phyloP scores from a whole-genome alignment of 176 grass and related monocot genomes.

The Cocos nucifera region DNA sequence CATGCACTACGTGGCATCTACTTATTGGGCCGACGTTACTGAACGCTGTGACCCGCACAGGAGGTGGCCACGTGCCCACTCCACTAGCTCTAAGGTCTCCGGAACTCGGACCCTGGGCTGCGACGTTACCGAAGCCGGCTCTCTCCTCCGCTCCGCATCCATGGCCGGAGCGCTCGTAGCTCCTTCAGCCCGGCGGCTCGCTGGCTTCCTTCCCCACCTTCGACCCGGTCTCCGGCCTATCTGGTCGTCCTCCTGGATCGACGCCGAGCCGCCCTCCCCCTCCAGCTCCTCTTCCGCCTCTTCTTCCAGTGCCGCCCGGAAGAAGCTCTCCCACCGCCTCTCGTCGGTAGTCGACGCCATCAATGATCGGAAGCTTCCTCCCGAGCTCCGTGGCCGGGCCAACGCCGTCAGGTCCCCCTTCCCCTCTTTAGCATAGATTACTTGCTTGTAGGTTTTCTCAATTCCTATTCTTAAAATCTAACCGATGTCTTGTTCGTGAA shows the following conservation, averaged over 20 bases:
- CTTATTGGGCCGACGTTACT: too few species aligned
- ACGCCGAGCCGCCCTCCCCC: slow-evolving; percentile 3
- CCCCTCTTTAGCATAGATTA: background rate
- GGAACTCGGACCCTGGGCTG: too few species aligned
- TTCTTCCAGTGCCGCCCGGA: slow-evolving; percentile 25
- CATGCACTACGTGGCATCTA: too few species aligned
- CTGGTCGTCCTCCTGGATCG: slow-evolving; percentile 39
- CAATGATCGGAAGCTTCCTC: slow-evolving; percentile 67
- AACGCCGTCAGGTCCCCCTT: slow-evolving; percentile 51
- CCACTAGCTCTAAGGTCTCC: too few species aligned
- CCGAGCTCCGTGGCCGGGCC: slow-evolving; percentile 45
- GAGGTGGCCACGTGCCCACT: too few species aligned
- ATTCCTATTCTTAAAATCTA: background rate
- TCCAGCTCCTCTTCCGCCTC: background rate
- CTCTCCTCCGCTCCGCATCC: background rate
- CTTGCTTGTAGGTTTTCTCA: background rate
- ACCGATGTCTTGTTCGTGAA: background rate
- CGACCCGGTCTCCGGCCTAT: background rate
- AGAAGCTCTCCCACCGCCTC: slow-evolving; percentile 39
- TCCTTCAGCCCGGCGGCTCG: background rate
- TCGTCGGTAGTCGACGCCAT: slow-evolving; percentile 57
- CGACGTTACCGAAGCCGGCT: background rate
- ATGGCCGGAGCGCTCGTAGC: slow-evolving; percentile 12
- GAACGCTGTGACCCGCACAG: too few species aligned
- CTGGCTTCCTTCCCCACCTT: background rate